Evolutionary conservation across 805 yeast genomes (phyloP).

Genomic region (Tanozyma kutaoensis): DNA sequence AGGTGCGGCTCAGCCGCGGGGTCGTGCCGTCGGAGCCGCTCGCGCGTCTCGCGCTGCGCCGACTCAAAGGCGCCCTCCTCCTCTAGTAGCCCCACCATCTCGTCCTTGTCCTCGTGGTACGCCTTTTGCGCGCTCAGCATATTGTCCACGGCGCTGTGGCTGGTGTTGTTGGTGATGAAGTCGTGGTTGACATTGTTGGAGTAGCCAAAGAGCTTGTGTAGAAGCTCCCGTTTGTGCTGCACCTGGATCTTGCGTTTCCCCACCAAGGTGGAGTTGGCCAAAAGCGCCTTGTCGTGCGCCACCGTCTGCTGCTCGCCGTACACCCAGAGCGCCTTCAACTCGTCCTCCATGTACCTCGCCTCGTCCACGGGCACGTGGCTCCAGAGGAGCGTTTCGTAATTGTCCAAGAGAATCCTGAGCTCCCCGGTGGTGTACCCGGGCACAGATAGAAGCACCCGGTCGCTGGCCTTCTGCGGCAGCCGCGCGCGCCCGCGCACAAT

Average conservation of each 20-base stretch:
- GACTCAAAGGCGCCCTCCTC: conserved; percentile 18
- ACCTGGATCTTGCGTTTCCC: conserved; percentile 26
- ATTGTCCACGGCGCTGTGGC: conserved; percentile 24
- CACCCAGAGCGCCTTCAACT: conserved; percentile 15
- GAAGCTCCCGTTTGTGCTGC: conserved; percentile 24
- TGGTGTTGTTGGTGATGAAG: conserved; percentile 25
- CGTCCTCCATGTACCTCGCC: conserved; percentile 23
- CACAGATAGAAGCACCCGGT: no score
- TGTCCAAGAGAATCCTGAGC: conserved; percentile 9
- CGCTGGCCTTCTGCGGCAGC: no score
- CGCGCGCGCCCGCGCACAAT: no score
- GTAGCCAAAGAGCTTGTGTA: conserved; percentile 25
- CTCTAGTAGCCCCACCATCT: conserved; percentile 15
- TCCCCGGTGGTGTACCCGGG: no score
- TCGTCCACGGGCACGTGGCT: conserved; percentile 1
- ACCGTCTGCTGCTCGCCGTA: conserved; percentile 15
- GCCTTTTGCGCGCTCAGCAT: conserved; percentile 21
- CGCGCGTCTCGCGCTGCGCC: no score
- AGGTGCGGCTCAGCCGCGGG: no score
- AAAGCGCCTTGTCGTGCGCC: conserved; percentile 19
- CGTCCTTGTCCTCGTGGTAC: conserved; percentile 29
- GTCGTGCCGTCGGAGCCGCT: no score
- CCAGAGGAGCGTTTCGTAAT: conserved; percentile 6
- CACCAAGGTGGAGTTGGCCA: conserved; percentile 17
- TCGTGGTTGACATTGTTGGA: conserved; percentile 24